Conservation (phyloP, 768 basidiomycete species). For the Xerocomellus chrysenteron region DNA sequence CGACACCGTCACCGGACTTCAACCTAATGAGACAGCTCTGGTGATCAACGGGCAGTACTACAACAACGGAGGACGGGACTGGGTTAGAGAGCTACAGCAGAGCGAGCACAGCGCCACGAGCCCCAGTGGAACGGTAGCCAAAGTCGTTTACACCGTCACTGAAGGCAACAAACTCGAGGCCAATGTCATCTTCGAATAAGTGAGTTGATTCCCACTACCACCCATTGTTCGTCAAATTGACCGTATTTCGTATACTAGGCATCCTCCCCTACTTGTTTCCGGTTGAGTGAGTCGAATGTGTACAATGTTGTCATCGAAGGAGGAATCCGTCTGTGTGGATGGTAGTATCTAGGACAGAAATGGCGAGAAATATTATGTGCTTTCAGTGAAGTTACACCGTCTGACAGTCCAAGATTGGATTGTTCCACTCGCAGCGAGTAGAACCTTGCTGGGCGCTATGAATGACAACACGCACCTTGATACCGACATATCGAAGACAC, state of each 20-base stretch:
- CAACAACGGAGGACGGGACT: not conserved
- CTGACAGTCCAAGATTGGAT: no score
- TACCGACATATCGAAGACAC: no score
- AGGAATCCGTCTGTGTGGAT: not conserved
- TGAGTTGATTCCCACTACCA: not conserved
- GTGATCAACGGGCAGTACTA: conserved; percentile 33
- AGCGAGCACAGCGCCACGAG: conserved; percentile 1
- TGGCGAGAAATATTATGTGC: not conserved
- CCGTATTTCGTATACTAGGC: not conserved
- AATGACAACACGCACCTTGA: no score
- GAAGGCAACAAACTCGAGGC: conserved; percentile 8
- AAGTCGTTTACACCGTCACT: not conserved
- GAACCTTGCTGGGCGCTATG: no score
- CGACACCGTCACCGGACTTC: conserved; percentile 37
- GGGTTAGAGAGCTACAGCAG: conserved; percentile 7
- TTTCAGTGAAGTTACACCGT: not conserved
- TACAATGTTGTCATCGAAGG: not conserved
- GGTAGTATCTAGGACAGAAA: not conserved
- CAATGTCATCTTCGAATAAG: conserved; percentile 5
- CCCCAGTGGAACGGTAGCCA: not conserved
- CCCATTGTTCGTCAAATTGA: not conserved
- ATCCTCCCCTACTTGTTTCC: not conserved
- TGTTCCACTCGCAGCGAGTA: no score
- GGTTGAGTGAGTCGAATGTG: not conserved
- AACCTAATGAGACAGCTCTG: conserved; percentile 17